Base-by-base conservation (phyloP, 2,329 filamentous ascomycete genomes). In the Sclerotinia borealis region DNA sequence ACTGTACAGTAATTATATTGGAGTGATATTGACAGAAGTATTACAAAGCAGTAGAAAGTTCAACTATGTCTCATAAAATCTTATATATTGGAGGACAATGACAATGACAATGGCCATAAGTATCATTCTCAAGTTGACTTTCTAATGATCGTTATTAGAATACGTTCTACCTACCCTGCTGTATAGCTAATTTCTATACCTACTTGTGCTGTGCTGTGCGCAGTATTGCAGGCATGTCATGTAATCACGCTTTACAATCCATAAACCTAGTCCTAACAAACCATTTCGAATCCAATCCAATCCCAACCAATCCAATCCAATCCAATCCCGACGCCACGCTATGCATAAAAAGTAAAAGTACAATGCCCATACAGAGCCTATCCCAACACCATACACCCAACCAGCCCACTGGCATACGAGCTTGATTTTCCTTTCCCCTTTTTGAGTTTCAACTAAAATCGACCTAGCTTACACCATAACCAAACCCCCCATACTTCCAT, bases 291-390 rank as follows among this genome's bases (percentile, higher is more conserved):
- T 45, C 39, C 29, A 58, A 58, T 36, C n/a, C 54, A 25, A n/a
- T 58, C 27, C 54, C 39, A 58, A 45, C 39, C 17, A 45, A 25
- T 39, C n/a, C 27, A 34, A n/a, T 5, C n/a, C 19, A 34, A 45
- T 45, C 39, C 29, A 58, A 58, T 36, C n/a, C 54, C 19, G n/a
- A 58, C 54, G 39, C 54, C 54, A 47, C 37, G 54, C 54, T 58
- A 58, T 58, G 39, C 41, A 58, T 43, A 58, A 27, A 45, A 43
- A 52, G 37, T 41, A 41, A 11, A 47, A 47, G 43, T 47, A 47
- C 43, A 47, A 11, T 47, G 22, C 8, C 36, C 17, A 8, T 47
- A 47, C 43, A 47, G 22, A 27, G 22, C 8, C 36, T 10, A 8
- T 34, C 31, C n/a, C 11, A 36, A 36, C 51, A 39, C 51, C 51